Percentiles rank a stretch among this genome's conserved stretches.
Evolutionary conservation across 2,329 filamentous ascomycete species (phyloP).

Genomic region (Ascochyta koolunga): DNA sequence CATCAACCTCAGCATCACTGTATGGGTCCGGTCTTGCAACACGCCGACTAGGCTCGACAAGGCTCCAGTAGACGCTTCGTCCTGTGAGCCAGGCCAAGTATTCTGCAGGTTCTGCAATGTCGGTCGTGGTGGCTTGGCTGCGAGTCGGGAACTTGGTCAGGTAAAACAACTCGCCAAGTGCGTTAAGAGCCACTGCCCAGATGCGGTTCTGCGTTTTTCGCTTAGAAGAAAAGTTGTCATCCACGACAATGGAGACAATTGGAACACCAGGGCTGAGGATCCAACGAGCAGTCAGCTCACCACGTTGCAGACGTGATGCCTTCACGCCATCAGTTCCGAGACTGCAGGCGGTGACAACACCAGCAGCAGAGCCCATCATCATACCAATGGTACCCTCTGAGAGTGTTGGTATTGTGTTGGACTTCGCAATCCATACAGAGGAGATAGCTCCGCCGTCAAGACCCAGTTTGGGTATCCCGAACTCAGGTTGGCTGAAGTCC

Average conservation of each 20-base stretch:
- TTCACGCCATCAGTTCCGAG: constrained; percentile 68
- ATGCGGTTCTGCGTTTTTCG: constrained; percentile 73
- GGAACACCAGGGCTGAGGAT: constrained; percentile 90
- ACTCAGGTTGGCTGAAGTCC: constrained; percentile 65
- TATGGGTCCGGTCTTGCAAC: constrained; percentile 74
- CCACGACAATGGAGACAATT: constrained; percentile 81
- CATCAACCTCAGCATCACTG: constrained; percentile 66
- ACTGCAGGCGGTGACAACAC: constrained; percentile 81
- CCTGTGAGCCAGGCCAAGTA: constrained; percentile 81
- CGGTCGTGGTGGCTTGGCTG: constrained; percentile 56
- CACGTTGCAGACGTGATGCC: constrained; percentile 68
- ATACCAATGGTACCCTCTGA: constrained; percentile 83
- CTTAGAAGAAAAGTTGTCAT: constrained; percentile 78
- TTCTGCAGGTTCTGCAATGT: constrained; percentile 60
- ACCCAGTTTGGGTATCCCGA: constrained; percentile 78
- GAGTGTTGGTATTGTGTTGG: constrained; percentile 69
- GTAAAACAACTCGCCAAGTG: constrained; percentile 89
- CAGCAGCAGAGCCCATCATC: constrained; percentile 80
- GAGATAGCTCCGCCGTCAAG: constrained; percentile 73
- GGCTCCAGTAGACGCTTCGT: constrained; percentile 78
- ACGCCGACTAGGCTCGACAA: constrained; percentile 79
- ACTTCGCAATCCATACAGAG: constrained; percentile 90
- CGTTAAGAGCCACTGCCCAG: constrained; percentile 94
- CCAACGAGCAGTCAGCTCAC: constrained; percentile 86
- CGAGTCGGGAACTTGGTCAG: constrained; percentile 72